Conservation (phyloP, 768 basidiomycete genomes). For the Serendipita sp. region DNA sequence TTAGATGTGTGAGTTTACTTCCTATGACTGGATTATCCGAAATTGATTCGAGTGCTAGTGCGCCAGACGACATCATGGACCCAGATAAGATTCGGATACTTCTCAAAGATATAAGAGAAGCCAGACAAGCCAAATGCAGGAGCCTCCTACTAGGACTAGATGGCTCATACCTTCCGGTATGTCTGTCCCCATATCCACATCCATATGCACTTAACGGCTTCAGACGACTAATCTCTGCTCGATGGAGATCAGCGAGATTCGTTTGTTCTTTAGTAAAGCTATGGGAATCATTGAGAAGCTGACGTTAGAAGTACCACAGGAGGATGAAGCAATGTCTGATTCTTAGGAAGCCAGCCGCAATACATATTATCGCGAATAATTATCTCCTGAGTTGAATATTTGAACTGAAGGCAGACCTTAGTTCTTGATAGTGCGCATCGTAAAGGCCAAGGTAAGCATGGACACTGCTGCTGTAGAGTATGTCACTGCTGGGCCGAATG, state of each 20-base stretch:
- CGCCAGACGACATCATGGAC: slow-evolving; percentile 75
- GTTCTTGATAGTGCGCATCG: slow-evolving; percentile 38
- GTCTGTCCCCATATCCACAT: slow-evolving; percentile 14
- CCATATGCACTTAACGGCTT: background rate
- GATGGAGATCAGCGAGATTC: slow-evolving; percentile 89
- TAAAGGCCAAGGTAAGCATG: slow-evolving; percentile 42
- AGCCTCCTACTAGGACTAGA: slow-evolving; percentile 70
- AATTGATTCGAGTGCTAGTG: slow-evolving; percentile 30
- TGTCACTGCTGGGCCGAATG: slow-evolving; percentile 66
- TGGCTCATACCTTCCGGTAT: slow-evolving; percentile 63
- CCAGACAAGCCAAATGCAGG: slow-evolving; percentile 83
- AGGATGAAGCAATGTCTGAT: slow-evolving; percentile 10
- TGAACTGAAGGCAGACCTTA: slow-evolving; percentile 12
- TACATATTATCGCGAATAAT: background rate
- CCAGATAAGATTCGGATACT: slow-evolving; percentile 72
- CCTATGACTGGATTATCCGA: background rate
- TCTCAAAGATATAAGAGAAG: slow-evolving; percentile 90
- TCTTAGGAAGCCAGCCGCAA: background rate
- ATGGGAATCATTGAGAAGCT: slow-evolving; percentile 61
- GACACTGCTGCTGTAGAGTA: slow-evolving; percentile 47
- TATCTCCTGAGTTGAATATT: background rate
- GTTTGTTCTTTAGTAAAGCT: slow-evolving; percentile 72
- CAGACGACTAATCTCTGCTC: slow-evolving; percentile 58
- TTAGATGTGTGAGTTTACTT: slow-evolving; percentile 68
- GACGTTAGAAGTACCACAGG: slow-evolving; percentile 6